Evolutionary conservation across 2,329 filamentous ascomycete species (phyloP), one percentile per base, ranked within the genome.

Genomic region (Parafenestella ontariensis): DNA sequence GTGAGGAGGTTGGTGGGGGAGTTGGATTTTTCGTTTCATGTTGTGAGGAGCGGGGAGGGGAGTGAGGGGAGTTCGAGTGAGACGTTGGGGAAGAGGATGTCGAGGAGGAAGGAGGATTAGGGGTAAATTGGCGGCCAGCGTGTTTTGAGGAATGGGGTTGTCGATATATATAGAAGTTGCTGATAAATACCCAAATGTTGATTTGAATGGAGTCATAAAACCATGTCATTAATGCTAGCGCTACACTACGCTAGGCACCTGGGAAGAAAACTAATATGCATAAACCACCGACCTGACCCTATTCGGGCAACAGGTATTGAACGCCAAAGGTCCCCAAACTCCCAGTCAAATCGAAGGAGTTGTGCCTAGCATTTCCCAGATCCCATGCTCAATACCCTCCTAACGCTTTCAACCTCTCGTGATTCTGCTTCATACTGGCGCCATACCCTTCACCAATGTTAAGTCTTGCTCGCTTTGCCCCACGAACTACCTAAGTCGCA

Each of bases 1-100:
- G 85, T 92, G 1, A 87, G 83, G 66, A 82, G 82, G 34, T 76
- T 92, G 26, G 89, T 92, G 0, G 89, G 90, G 1, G 89, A 91
- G 58, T 81, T 91, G 20, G 89, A 92, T 71, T 93, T 92, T 66
- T 86, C 85, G 31, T 90, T 88, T 66, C 82, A 86, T 56, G 75
- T 87, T 17, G 79, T 85, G 2, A 72, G 70, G 44, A 71, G 67
- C 31, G 40, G 31, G 24, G 61, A 47, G 11, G 18, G 20, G 0
- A 43, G 23, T n/a, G 18, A 24, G 20, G 46, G 17, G 26, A 56
- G 52, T 15, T 59, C 57, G 21, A 49, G 52, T 20, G 60, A 63
- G 37, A 63, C 60, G 45, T 46, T 61, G 18, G 56, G 56, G 2
- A 53, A 44, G 40, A 49, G 46, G 33, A 18, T 31, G 26, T 41